Evolutionary conservation across 495 filamentous ascomycete genomes (phyloP), one percentile per base, ranked within the genome.

Genomic region (Neurospora sp.): DNA sequence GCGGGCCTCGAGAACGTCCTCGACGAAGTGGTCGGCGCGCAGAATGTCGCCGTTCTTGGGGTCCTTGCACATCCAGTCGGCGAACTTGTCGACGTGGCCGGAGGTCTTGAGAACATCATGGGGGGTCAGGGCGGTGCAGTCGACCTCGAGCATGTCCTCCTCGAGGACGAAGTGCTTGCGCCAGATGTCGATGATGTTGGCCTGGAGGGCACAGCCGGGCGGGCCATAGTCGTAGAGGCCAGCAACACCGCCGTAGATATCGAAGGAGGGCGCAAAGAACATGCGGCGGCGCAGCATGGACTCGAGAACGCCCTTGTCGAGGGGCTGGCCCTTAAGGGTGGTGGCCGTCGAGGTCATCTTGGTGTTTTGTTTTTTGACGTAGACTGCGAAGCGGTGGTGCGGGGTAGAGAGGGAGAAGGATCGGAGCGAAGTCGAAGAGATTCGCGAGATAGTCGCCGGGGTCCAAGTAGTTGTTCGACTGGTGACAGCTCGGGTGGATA

Each of bases 61-160:
- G 81, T 99, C 96, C 83, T 98, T 98, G 89, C 94, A 97, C 94
- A 98, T 97, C 93, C 93, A 98, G 81, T 98, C 96, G 76, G 94
- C 92, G 81, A 98, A 99, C 82, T 96, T 96, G 76, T 98, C 96
- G 71, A 98, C 96, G 83, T 99, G 96, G 73, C 96, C 96, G 79
- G 90, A 93, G 34, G 96, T 98, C 88, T 98, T 97, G 66, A 99
- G 86, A 13, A 98, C 93, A 48, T 95, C 92, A 74, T 93, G 87
- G 31, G 96, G 96, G 71, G 93, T 96, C 76, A 96, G 81, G 81
- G 92, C 92, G 15, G 89, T 93, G 81, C 92, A 94, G 81, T 96
- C 93, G 45, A 96, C 89, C 83, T 96, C 93, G 62, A 96, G 85
- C 92, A 96, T 95, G 82, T 95, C 91, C 83, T 96, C 93, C 85